Evolutionary conservation across 2,329 filamentous ascomycete species (phyloP), one percentile per base, ranked within the genome.

Genomic region (Fusarium domesticum): DNA sequence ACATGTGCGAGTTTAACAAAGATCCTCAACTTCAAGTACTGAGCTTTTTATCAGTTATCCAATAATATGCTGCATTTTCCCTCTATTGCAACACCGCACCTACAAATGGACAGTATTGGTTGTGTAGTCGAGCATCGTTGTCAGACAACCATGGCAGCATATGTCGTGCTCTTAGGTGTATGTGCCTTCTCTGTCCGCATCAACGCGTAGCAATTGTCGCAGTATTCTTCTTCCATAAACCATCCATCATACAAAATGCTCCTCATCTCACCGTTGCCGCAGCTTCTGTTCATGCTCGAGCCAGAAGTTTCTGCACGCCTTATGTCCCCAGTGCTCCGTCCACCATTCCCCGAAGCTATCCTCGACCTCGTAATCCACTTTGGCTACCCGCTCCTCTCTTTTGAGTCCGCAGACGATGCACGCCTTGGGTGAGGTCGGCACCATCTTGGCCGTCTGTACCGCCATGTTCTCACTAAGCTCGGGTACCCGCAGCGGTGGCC

Each of bases 301-400:
- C 92, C 92, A 97, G 61, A 96, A 96, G 50, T 86, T 85, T 63
- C 81, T 81, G 68, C 92, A 97, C 16, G 81, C 79, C 50, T 80
- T 73, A 67, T 91, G 87, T 0, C 85, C 89, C 85, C 89, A 91
- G 64, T 92, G 85, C 35, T 96, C 90, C 33, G 86, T 75, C 92
- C 92, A 97, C 89, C 90, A 97, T 70, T 97, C 92, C 11, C 89
- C 90, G 72, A 96, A 96, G 64, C 87, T 90, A 65, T 97, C 92
- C 58, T 92, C 84, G 7, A 95, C 81, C 18, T 84, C 76, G 40
- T 83, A 72, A 60, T 95, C 90, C 25, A 93, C 78, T 60, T 84
- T 89, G 16, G 71, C 66, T 10, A 96, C 75, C 38, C 92, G 78
- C 69, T 97, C 92, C 32, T 96, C 89, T 52, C 92, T 76, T 70